A percentile compares a stretch with the other conserved stretches of the same genome.
Conservation (phyloP, 2,329 filamentous ascomycete genomes). For the Tolypocladium ovalisporum region DNA sequence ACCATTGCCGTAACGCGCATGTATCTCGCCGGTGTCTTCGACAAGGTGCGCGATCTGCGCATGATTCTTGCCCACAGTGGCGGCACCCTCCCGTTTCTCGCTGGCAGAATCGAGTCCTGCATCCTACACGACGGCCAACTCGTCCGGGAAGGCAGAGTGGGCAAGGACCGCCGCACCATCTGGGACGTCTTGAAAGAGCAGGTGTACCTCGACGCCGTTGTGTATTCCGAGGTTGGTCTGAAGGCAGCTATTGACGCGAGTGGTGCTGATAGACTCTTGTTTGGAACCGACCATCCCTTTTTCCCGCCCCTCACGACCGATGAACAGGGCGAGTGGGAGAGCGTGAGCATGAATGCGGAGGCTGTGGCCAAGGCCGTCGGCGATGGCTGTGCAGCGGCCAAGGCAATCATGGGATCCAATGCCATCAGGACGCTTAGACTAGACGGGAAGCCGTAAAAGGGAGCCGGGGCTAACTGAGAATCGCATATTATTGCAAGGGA, state of each 20-base stretch:
- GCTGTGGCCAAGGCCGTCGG: slow-evolving; percentile 44
- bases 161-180: slow-evolving; percentile 34
- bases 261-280: slow-evolving; percentile 61
- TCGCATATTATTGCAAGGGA: neutral
- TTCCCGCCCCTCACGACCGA: slow-evolving; percentile 63
- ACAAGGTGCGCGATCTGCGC: slow-evolving; percentile 55
- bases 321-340: slow-evolving; percentile 57
- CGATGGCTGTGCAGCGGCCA: slow-evolving; percentile 30
- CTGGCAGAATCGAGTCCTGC: slow-evolving; percentile 80
- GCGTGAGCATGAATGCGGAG: slow-evolving; percentile 42
- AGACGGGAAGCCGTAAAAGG: slow-evolving; percentile 9
- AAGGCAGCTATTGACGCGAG: slow-evolving; percentile 58
- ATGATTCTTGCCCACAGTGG: slow-evolving; percentile 82
- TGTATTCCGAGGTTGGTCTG: slow-evolving; percentile 66
- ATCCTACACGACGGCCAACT: slow-evolving; percentile 73
- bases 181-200: slow-evolving; percentile 56
- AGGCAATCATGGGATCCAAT: slow-evolving; percentile 49
- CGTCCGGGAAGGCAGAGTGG: slow-evolving; percentile 47
- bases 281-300: slow-evolving; percentile 77
- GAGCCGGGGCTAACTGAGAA: neutral
- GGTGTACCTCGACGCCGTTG: slow-evolving; percentile 78
- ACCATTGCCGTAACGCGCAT: slow-evolving; percentile 83
- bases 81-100: slow-evolving; percentile 79
- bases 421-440: slow-evolving; percentile 40
- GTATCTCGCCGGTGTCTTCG: slow-evolving; percentile 79